phyloP scores from a whole-genome alignment of 148 eudicot genomes.

The Rhododendron henanense region DNA sequence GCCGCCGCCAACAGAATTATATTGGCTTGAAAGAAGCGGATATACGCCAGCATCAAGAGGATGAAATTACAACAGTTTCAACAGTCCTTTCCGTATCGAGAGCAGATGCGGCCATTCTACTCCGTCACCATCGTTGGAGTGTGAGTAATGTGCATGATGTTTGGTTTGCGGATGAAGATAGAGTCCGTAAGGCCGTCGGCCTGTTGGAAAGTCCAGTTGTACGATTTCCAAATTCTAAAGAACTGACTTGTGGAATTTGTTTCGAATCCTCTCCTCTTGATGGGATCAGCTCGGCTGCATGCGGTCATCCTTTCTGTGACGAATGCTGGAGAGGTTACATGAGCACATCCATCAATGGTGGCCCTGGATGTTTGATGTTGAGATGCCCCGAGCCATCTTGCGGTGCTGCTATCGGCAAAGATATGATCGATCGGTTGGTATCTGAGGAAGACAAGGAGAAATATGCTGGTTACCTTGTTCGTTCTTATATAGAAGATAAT shows the following conservation, averaged over 20 bases:
- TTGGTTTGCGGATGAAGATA: slow-evolving; percentile 75
- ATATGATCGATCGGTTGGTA: slow-evolving; percentile 39
- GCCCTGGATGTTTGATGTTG: slow-evolving; percentile 61
- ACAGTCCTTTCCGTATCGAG: slow-evolving; percentile 64
- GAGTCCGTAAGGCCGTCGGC: slow-evolving; percentile 54
- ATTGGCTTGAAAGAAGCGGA: slow-evolving; percentile 50
- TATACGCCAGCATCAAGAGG: slow-evolving; percentile 55
- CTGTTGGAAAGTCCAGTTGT: slow-evolving; percentile 33
- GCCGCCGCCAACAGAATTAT: slow-evolving; percentile 32
- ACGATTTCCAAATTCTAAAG: slow-evolving; percentile 11
- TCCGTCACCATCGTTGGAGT: slow-evolving; percentile 71
- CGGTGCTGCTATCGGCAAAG: slow-evolving; percentile 52
- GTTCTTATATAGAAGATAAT: slow-evolving; percentile 50
- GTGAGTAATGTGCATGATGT: slow-evolving; percentile 60
- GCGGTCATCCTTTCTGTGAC: slow-evolving; percentile 50
- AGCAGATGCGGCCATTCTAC: slow-evolving; percentile 59
- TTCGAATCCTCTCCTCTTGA: slow-evolving; percentile 19
- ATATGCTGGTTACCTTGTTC: slow-evolving; percentile 36
- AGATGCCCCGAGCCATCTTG: slow-evolving; percentile 63
- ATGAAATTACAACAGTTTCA: slow-evolving; percentile 50
- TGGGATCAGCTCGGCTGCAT: slow-evolving; percentile 23
- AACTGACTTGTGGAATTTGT: slow-evolving; percentile 43
- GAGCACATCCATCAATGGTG: slow-evolving; percentile 46
- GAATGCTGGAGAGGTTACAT: slow-evolving; percentile 54
- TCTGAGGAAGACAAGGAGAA: slow-evolving; percentile 39